These are phyloP conservation scores for Colletotrichum costaricense DNA, from an alignment of 2,329 filamentous ascomycete species.

Conservation along the genomic window DNA sequence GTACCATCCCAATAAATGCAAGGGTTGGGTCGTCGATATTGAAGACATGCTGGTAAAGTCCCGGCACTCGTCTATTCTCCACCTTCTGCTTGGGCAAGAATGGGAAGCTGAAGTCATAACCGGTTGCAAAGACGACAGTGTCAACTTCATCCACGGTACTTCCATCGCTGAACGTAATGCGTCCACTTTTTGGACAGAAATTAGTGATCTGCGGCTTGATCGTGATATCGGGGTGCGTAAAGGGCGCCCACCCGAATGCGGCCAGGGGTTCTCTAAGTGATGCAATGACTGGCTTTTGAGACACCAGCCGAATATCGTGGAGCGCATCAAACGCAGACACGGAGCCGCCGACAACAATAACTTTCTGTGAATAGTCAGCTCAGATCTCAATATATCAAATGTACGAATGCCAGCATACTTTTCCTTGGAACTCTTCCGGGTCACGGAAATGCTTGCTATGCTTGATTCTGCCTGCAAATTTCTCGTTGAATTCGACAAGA, in stretches of 20 bases:
- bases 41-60: not conserved
- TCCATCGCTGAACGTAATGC: not conserved
- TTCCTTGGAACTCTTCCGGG: not conserved
- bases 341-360: not conserved
- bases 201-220: not conserved
- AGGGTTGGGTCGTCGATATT: not conserved
- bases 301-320: not conserved
- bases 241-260: not conserved
- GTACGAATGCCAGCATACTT: not conserved
- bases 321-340: not conserved
- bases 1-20: not conserved
- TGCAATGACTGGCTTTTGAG: not conserved
- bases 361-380: not conserved
- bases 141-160: not conserved
- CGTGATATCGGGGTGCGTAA: not conserved
- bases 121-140: not conserved
- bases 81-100: not conserved
- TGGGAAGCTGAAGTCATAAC: not conserved
- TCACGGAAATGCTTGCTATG: not conserved
- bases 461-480: not conserved
- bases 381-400: not conserved
- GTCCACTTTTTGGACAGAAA: not conserved
- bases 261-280: not conserved
- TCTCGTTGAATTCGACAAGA: not conserved
- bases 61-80: not conserved